These are phyloP conservation scores for Starmera pachycereana DNA, from an alignment of 805 yeast species.

Conservation along the genomic window DNA sequence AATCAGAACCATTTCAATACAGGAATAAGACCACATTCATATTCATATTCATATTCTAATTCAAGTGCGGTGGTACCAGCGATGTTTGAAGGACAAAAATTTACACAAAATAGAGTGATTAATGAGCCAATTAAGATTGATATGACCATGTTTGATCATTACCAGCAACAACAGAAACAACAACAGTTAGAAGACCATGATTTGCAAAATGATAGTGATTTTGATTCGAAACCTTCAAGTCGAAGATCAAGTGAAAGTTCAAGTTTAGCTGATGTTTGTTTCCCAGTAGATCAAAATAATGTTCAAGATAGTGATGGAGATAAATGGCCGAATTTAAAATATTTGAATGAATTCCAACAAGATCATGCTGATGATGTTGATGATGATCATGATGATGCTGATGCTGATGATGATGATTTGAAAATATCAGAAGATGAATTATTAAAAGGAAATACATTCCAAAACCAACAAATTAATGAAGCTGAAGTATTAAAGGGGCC, in stretches of 20 bases:
- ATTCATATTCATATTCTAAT: too few relatives aligned
- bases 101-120: too few relatives aligned
- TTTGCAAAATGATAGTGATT: constrained; percentile 14
- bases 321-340: constrained; percentile 77
- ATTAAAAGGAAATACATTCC: too few relatives aligned
- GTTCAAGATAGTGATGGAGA: constrained; percentile 15
- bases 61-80: too few relatives aligned
- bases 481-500: constrained; percentile 50
- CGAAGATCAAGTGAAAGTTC: constrained; percentile 42
- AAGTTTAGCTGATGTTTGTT: constrained; percentile 85
- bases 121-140: too few relatives aligned
- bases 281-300: constrained; percentile 42
- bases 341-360: constrained; percentile 62
- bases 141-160: neutral
- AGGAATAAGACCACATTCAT: too few relatives aligned
- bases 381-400: too few relatives aligned
- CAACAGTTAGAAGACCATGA: neutral
- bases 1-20: too few relatives aligned
- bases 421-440: constrained; percentile 11
- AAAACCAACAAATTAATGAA: constrained; percentile 39
- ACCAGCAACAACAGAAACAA: neutral
- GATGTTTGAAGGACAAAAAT: too few relatives aligned
- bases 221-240: constrained; percentile 32
- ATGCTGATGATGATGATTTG: constrained; percentile 19
- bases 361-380: too few relatives aligned